Evolutionary conservation across 106 monocot species (phyloP), one percentile per base, ranked within the genome.

Genomic region (Dendrobium nobile): DNA sequence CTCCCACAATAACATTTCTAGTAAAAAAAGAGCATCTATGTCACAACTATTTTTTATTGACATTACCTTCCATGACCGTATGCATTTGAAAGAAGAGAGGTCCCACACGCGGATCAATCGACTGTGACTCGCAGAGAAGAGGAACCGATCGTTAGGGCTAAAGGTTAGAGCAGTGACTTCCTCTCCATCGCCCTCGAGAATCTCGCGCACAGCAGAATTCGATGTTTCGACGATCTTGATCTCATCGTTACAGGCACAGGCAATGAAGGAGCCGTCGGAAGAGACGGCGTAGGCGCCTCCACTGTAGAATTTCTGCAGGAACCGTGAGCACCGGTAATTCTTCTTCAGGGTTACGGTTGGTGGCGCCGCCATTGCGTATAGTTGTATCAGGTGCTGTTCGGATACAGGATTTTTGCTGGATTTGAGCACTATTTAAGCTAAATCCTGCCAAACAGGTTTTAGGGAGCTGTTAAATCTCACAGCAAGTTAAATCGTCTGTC

Each of bases 51-150:
- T 22, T n/a, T 65, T 4, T 65, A 65, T 26, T 26, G 13, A 27
- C 13, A 19, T 18, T 86, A 95, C 95, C 95, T 99, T 99, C 98
- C 98, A 99, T 9, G 92, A 95, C 13, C 98, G 92, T 59, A 91
- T 84, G 83, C 95, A 99, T 43, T 87, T 87, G 42, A 73, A 80
- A 20, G 95, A 88, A 22, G 89, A 72, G 47, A 99, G 81, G 40
- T 99, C 95, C 94, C 94, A 99, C 48, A 95, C 95, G 55, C 98
- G 72, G 77, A 99, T 90, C 7, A 94, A 87, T 7, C 92, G 82
- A 78, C 98, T 99, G 79, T 95, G 92, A 54, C 91, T 88, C 20
- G 98, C 89, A 15, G 98, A 89, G 85, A 95, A 91, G 79, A 98
- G 89, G 51, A 95, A 74, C 10, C 89, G 81, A 65, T 88, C 91